Base-by-base conservation (phyloP, 441 rosid species). In the Syzygium syzygioides region DNA sequence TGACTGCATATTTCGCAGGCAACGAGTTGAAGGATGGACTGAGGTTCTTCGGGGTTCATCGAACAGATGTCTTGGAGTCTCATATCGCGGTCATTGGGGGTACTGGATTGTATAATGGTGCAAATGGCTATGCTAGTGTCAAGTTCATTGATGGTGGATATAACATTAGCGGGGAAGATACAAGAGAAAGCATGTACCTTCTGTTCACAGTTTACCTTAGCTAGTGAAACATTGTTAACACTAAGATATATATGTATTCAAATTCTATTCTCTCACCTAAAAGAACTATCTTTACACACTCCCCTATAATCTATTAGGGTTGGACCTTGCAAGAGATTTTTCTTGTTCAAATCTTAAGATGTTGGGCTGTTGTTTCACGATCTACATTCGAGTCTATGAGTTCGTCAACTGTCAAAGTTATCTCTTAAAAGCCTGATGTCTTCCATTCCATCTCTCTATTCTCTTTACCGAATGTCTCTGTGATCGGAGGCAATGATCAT, bases 51-150 rank as follows among this genome's bases (percentile, higher is more conserved):
- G 95, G 96, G 14, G 90, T 91, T 52, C 88, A 91, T 32, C 83
- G 88, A 90, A 90, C 86, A 26, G 92, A 90, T 71, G 89, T 32
- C 45, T 41, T n/a, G 15, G 95, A 94, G 90, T 93, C 94, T 66
- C 96, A 94, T 87, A 87, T 94, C 8, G 94, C 97, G 4, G 94
- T 94, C 12, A 93, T 94, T 45, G 95, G 96, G 84, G 95, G 96
- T 60, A 90, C 85, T 4, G 95, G 96, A 28, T 91, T 92, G 89
- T 93, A 88, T 87, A 55, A 87, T 25, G 91, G 91, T 59, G 95
- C 95, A 45, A 95, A 95, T 92, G 97, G 96, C 32, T 93, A 93
- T 89, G 95, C 95, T 54, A 92, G 90, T 4, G 87, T 94, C 53
- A 91, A 92, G 89, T 84, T 86, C 83, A 88, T 89, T 3, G 86